phyloP scores from a whole-genome alignment of 1,139 yeast genomes.

The Zygotorulaspora mrakii region DNA sequence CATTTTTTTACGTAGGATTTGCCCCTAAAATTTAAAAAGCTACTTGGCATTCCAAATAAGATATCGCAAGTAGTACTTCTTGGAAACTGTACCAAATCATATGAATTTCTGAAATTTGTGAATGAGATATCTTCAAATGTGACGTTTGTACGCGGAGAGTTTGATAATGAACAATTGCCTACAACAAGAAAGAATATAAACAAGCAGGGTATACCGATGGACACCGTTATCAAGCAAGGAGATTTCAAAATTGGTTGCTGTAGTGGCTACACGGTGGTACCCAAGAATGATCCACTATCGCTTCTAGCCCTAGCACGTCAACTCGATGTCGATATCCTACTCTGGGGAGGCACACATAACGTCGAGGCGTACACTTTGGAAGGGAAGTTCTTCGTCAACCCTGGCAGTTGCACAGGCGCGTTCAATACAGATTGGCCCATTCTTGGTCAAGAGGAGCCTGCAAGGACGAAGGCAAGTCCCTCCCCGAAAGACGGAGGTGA shows the following conservation, averaged over 20 bases:
- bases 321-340: constrained; percentile 82
- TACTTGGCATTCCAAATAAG: constrained; percentile 68
- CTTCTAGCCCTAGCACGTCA: constrained; percentile 80
- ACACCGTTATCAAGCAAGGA: constrained; percentile 64
- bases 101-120: constrained; percentile 59
- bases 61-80: constrained; percentile 80
- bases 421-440: constrained; percentile 56
- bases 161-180: constrained; percentile 40
- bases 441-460: constrained; percentile 27
- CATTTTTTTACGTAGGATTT: constrained; percentile 38
- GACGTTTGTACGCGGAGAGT: constrained; percentile 79
- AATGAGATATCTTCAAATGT: constrained; percentile 67
- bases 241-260: constrained; percentile 77
- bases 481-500: constrained; percentile 11
- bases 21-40: constrained; percentile 58
- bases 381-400: constrained; percentile 88
- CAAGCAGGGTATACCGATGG: constrained; percentile 61
- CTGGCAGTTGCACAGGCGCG: constrained; percentile 97
- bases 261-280: constrained; percentile 80
- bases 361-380: constrained; percentile 92
- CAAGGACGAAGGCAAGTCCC: constrained; percentile 1
- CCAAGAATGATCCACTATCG: constrained; percentile 82
- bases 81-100: constrained; percentile 78
- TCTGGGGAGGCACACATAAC: constrained; percentile 96
- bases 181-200: constrained; percentile 60